A percentile compares a stretch with the other conserved stretches of the same genome.
These are phyloP conservation scores for Kwoniella bestiolae DNA, from an alignment of 768 basidiomycete genomes.

Conservation along the genomic window DNA sequence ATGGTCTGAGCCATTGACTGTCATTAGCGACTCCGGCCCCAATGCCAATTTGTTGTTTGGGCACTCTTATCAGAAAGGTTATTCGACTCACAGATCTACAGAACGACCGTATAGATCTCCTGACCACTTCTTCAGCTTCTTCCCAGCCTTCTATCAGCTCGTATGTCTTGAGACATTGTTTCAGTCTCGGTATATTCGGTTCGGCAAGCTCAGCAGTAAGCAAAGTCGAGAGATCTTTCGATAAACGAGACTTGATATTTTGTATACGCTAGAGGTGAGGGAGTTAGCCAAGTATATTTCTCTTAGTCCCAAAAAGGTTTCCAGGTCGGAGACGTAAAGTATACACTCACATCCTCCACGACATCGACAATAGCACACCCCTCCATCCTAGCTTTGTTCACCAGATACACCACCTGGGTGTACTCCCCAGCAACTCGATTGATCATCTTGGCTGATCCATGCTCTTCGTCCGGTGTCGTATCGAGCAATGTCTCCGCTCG, in stretches of 20 bases:
- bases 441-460: conserved; percentile 57
- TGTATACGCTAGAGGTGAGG: conserved; percentile 69
- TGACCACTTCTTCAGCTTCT: conserved; percentile 85
- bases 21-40: too few relatives aligned
- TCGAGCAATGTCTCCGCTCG: conserved; percentile 84
- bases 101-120: conserved; percentile 69
- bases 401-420: conserved; percentile 87
- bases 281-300: not conserved
- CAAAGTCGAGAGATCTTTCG: conserved; percentile 81
- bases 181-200: conserved; percentile 19
- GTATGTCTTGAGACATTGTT: conserved; percentile 54
- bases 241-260: conserved; percentile 79
- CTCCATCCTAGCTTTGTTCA: conserved; percentile 76
- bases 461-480: conserved; percentile 23
- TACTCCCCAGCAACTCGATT: conserved; percentile 87
- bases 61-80: too few relatives aligned
- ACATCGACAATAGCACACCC: conserved; percentile 79
- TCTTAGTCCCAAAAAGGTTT: too few relatives aligned
- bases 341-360: conserved; percentile 73
- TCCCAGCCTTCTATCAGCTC: conserved; percentile 74
- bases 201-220: conserved; percentile 68
- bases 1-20: too few relatives aligned
- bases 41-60: too few relatives aligned
- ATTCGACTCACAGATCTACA: conserved; percentile 74
- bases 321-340: too few relatives aligned